Conservation (phyloP, 306 rosid genomes). For the Amphicarpaea edgeworthii region DNA sequence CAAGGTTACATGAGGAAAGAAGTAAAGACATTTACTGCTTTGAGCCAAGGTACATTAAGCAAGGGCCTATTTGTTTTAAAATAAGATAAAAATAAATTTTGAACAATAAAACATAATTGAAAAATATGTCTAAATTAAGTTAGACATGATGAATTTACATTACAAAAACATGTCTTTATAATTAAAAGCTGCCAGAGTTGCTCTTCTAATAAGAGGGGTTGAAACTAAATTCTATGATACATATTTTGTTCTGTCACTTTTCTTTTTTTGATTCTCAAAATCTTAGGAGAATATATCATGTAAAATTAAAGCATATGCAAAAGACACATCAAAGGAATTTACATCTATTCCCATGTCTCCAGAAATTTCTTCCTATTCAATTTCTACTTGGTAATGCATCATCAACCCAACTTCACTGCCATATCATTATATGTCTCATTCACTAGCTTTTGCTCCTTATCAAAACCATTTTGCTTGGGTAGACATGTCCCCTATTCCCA, state of each 20-base stretch:
- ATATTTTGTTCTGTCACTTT: too few species aligned
- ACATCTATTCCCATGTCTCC: constrained; percentile 53
- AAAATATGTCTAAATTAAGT: background rate
- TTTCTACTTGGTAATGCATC: constrained; percentile 48
- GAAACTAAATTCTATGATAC: too few species aligned
- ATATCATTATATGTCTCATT: constrained; percentile 46
- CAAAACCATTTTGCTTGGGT: constrained; percentile 33
- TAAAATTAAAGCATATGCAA: constrained; percentile 48
- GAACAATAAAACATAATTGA: background rate
- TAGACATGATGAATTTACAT: background rate
- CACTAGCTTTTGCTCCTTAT: constrained; percentile 38
- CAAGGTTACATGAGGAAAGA: background rate
- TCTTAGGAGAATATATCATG: constrained; percentile 39
- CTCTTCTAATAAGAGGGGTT: background rate
- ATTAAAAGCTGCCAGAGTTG: background rate
- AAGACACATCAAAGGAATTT: constrained; percentile 45
- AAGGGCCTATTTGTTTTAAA: background rate
- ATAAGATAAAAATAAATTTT: background rate
- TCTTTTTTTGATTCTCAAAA: constrained; percentile 37
- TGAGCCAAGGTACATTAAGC: background rate
- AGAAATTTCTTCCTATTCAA: constrained; percentile 88
- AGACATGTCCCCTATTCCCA: constrained; percentile 45
- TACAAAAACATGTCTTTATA: background rate
- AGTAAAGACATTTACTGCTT: background rate
- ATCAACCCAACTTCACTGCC: constrained; percentile 46